Evolutionary conservation across 768 basidiomycete genomes (phyloP), one percentile per base, ranked within the genome.

Genomic region (Steccherinum ochraceum): DNA sequence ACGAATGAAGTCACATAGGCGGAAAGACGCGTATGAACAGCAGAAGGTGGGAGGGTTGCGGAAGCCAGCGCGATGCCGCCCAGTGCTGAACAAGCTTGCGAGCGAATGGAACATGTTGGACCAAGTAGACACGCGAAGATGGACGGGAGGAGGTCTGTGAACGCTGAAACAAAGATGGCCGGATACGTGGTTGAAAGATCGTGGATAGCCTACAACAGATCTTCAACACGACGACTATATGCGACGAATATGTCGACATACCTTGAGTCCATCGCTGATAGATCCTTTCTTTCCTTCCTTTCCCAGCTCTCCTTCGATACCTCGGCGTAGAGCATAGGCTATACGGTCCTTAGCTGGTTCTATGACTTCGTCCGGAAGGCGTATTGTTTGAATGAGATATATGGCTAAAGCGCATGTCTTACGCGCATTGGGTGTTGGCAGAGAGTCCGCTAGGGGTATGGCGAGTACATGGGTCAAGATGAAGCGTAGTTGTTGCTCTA

Each of bases 201-300:
- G 54, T 86, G 81, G 24, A 90, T 74, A 3, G 87, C 88, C 88
- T 89, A 63, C 39, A 53, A 46, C 45, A 48, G 42, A 24, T 41
- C 13, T 50, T 41, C 23, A 23, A 40, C 43, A 48, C 48, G 52
- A 50, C 45, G 54, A 49, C 54, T 21, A 45, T 50, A 47, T 10
- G 49, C n/a, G 21, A 12, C 18, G 20, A 45, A 47, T 23, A 23
- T 2, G n/a, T 1, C 18, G 16, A 62, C 67, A 57, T 61, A 84
- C 89, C 77, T 83, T 88, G 43, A 90, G 73, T 19, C 86, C 87
- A 64, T 93, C 89, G 26, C 77, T 84, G 1, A 74, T 77, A 3
- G 89, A 81, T 0, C 90, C 90, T 60, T 89, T 91, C 72, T 92
- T 92, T 10, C 90, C 90, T 64, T 93, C 90, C 62, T 88, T 89